Conservation (phyloP, 2,329 filamentous ascomycete species). For the Neoarthrinium moseri region DNA sequence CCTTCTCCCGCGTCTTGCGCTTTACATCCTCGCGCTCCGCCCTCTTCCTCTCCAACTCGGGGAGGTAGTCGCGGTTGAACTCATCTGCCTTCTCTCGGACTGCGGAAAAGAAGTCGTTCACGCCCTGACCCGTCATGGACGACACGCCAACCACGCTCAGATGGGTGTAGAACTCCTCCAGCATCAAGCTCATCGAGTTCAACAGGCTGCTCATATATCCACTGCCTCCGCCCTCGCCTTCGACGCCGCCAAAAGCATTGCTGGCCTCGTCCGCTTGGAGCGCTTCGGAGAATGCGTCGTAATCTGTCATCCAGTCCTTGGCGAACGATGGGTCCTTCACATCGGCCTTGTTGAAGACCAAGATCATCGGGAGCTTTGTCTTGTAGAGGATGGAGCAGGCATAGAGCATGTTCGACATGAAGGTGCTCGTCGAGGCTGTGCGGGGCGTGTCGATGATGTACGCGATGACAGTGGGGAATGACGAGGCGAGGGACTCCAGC, state of each 20-base stretch:
- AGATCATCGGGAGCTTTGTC: conserved; percentile 95
- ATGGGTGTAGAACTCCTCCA: conserved; percentile 97
- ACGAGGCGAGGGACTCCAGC: conserved; percentile 86
- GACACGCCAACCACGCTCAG: conserved; percentile 91
- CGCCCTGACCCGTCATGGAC: conserved; percentile 85
- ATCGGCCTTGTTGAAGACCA: conserved; percentile 99
- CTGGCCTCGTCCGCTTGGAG: conserved; percentile 76
- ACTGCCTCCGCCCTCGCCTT: conserved; percentile 70
- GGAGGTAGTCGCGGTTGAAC: conserved; percentile 87
- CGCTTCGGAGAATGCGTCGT: conserved; percentile 90
- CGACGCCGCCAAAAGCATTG: conserved; percentile 72
- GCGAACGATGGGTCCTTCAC: conserved; percentile 88
- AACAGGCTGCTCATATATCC: conserved; percentile 96
- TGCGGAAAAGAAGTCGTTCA: conserved; percentile 91
- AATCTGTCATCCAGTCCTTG: conserved; percentile 99
- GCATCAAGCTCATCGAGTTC: conserved; percentile 96
- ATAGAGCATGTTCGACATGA: conserved; percentile 99
- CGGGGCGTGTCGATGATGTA: conserved; percentile 97
- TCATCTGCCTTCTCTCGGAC: conserved; percentile 85
- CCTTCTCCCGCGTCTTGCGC: conserved; percentile 68
- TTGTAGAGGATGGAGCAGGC: conserved; percentile 99
- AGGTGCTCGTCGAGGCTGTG: conserved; percentile 88
- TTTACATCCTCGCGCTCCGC: conserved; percentile 76
- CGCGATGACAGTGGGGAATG: conserved; percentile 94
- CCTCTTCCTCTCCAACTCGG: conserved; percentile 79